Evolutionary conservation across 345 rosid species (phyloP).

Genomic region (Moringa oleifera): DNA sequence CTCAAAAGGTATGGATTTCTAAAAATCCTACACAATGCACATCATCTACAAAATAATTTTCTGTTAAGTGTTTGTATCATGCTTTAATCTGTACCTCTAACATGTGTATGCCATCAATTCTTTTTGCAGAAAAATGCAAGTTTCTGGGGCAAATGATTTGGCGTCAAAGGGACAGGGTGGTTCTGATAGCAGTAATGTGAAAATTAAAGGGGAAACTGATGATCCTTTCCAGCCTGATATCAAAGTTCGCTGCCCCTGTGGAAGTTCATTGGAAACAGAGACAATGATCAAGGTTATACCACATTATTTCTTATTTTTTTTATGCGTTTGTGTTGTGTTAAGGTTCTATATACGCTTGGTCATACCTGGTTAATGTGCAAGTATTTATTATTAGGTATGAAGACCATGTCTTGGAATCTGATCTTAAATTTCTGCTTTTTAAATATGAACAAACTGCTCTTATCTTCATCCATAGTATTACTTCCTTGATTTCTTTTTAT

Average conservation of each 20-base stretch:
- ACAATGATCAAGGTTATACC: constrained; percentile 66
- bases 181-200: constrained; percentile 58
- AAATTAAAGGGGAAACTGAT: constrained; percentile 61
- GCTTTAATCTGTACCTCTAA: constrained; percentile 13
- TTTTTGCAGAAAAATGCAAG: constrained; percentile 77
- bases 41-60: background rate
- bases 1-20: no score
- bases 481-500: no score
- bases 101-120: constrained; percentile 9
- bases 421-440: background rate
- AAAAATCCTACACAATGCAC: no score
- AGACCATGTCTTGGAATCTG: background rate
- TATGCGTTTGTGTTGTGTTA: background rate
- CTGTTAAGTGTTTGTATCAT: constrained; percentile 6
- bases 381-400: background rate
- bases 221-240: constrained; percentile 43
- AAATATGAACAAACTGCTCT: background rate
- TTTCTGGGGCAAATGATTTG: constrained; percentile 79
- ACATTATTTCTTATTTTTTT: background rate
- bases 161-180: constrained; percentile 73
- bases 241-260: constrained; percentile 91
- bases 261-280: constrained; percentile 64
- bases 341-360: background rate
- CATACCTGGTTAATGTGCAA: background rate
- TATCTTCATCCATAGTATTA: no score